Base-by-base conservation (phyloP, 2,329 filamentous ascomycete genomes). In the Berkeleyomyces basicola region DNA sequence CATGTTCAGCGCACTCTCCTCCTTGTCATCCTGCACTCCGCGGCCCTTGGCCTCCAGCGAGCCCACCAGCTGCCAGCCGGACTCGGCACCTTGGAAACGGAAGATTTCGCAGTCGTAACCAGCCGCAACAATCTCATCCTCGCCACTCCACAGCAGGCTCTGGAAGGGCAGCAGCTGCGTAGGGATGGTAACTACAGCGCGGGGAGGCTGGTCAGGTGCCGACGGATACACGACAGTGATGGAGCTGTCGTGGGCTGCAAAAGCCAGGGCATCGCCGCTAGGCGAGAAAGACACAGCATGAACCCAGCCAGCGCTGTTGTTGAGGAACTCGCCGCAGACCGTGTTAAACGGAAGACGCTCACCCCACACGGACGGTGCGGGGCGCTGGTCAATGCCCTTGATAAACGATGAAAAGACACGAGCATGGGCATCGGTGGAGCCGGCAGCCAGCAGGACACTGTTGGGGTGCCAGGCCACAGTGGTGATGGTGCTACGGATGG, bases 331-430 rank as follows among this genome's bases (percentile, higher is more conserved):
- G 70, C 93, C 93, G 70, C 93, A 99, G 59, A 99, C 90, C 3
- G 93, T 99, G 77, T 96, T 96, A 80, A 99, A 99, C 5, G 93
- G 93, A 66, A 99, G 78, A 59, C 92, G 80, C 78, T 99, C 93
- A 65, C 93, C 93, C 93, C 93, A 99, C 7, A 86, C 88, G 66
- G 85, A 87, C 6, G 91, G 85, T 68, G 93, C 87, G 1, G 93
- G 93, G 53, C 89, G 82, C 67, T 82, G 80, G 73, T 99, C 93
- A 62, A 95, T 84, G 61, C 91, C 91, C 77, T 99, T 99, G 79
- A 99, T 88, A 76, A 96, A 99, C 70, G 86, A 87, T 7, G 90
- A 96, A 71, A 99, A 89, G 63, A 99, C 93, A 66, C 93, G 82
- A 2, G 93, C 92, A 71, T 99, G 93, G 44, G 92, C 93, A 74